phyloP scores from a whole-genome alignment of 2,329 filamentous ascomycete genomes.

The Ilyonectria destructans region DNA sequence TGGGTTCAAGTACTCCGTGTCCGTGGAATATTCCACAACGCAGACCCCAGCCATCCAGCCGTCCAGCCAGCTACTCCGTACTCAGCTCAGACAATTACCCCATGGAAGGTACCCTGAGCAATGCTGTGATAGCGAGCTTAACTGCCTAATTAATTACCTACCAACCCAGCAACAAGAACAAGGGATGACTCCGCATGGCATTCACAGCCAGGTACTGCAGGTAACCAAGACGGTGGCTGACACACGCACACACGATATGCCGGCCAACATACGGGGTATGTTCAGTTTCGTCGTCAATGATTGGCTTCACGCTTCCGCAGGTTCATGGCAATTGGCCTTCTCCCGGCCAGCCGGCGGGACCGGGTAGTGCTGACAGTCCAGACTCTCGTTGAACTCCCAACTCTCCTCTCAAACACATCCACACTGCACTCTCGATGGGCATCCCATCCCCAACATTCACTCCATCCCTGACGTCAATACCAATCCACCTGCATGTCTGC shows the following conservation, averaged over 20 bases:
- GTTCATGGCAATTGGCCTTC: not conserved
- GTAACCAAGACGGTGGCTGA: no score
- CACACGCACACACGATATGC: not conserved
- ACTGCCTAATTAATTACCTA: no score
- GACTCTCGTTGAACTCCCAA: constrained; percentile 24
- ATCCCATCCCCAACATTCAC: constrained; percentile 45
- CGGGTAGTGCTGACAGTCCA: constrained; percentile 7
- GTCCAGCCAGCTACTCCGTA: not conserved
- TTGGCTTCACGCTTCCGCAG: not conserved
- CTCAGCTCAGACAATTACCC: not conserved
- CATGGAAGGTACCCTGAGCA: no score
- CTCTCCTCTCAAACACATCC: constrained; percentile 13
- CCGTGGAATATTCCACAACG: not conserved
- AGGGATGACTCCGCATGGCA: no score
- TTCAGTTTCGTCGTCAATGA: not conserved
- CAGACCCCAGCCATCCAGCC: constrained; percentile 5
- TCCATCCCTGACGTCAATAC: constrained; percentile 39
- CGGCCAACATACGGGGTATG: not conserved
- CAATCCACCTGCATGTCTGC: constrained; percentile 21
- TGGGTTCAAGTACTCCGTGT: constrained; percentile 11
- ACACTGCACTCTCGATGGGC: constrained; percentile 25
- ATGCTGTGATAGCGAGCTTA: no score
- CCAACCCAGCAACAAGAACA: no score
- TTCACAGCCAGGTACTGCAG: not conserved
- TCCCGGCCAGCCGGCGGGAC: not conserved